These are phyloP conservation scores for Cyclotella kingstonii DNA, from an alignment of 108 stramenopile species.

Conservation along the genomic window DNA sequence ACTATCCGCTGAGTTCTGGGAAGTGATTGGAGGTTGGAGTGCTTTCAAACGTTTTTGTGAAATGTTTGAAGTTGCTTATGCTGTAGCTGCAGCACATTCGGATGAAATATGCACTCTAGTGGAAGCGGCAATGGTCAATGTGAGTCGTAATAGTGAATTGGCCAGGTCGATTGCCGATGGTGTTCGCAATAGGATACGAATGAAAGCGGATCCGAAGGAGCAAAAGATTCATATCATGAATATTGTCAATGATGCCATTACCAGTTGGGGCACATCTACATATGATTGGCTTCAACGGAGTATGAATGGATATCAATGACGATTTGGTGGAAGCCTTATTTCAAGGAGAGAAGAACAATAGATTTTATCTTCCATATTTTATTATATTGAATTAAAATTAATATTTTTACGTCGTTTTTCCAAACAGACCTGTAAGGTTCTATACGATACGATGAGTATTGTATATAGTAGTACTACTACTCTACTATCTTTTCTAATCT, in stretches of 20 bases:
- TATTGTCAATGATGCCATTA: conserved; percentile 78
- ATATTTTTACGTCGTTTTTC: too few species aligned
- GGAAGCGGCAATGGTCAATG: conserved; percentile 77
- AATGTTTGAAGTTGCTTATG: conserved; percentile 87
- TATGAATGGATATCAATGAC: conserved; percentile 93
- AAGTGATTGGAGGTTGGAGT: conserved; percentile 94
- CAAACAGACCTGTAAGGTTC: too few species aligned
- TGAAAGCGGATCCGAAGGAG: conserved; percentile 68
- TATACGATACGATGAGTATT: too few species aligned
- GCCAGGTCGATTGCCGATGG: conserved; percentile 65
- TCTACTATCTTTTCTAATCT: too few species aligned
- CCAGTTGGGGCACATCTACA: conserved; percentile 81
- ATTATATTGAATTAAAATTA: too few species aligned
- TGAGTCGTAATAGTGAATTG: conserved; percentile 58
- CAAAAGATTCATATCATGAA: conserved; percentile 83
- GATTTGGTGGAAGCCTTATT: not conserved
- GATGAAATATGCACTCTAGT: conserved; percentile 79
- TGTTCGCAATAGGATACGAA: conserved; percentile 65
- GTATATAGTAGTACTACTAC: too few species aligned
- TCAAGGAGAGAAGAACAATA: too few species aligned
- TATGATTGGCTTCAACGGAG: conserved; percentile 89
- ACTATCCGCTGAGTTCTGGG: conserved; percentile 86
- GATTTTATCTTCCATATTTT: too few species aligned
- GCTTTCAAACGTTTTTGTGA: conserved; percentile 68
- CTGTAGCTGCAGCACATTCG: conserved; percentile 63